These are phyloP conservation scores for Citrus unshiu DNA, from an alignment of 345 rosid genomes.

Conservation along the genomic window DNA sequence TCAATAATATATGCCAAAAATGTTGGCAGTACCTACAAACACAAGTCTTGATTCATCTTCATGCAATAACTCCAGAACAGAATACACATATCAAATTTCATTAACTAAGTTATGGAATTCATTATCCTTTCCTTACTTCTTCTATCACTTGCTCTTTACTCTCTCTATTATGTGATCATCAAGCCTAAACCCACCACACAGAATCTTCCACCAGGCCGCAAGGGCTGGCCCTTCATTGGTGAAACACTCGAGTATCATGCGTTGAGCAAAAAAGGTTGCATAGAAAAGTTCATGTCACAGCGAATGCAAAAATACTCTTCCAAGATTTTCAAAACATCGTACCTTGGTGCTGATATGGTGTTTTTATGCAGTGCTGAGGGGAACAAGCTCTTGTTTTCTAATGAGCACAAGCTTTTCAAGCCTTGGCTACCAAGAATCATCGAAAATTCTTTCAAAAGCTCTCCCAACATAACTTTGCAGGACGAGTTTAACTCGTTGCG, in stretches of 20 bases:
- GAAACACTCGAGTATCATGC: slow-evolving; percentile 2
- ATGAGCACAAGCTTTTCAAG: not conserved
- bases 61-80: not conserved
- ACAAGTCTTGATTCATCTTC: not conserved
- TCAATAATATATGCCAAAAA: no score
- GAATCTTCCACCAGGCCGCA: slow-evolving; percentile 8
- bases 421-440: slow-evolving; percentile 16
- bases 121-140: not conserved
- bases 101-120: not conserved
- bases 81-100: no score
- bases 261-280: not conserved
- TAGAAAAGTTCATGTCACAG: not conserved
- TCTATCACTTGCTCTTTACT: not conserved
- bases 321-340: not conserved
- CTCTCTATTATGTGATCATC: not conserved
- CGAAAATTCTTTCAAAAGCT: not conserved
- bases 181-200: not conserved
- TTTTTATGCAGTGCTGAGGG: slow-evolving; percentile 17
- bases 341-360: not conserved
- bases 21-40: no score
- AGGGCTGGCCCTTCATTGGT: slow-evolving; percentile 14
- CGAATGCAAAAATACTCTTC: not conserved
- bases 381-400: slow-evolving; percentile 15
- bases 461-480: not conserved
- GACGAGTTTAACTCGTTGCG: not conserved